Conservation (phyloP, 2,329 filamentous ascomycete species). For the Geoglossum cookeanum region DNA sequence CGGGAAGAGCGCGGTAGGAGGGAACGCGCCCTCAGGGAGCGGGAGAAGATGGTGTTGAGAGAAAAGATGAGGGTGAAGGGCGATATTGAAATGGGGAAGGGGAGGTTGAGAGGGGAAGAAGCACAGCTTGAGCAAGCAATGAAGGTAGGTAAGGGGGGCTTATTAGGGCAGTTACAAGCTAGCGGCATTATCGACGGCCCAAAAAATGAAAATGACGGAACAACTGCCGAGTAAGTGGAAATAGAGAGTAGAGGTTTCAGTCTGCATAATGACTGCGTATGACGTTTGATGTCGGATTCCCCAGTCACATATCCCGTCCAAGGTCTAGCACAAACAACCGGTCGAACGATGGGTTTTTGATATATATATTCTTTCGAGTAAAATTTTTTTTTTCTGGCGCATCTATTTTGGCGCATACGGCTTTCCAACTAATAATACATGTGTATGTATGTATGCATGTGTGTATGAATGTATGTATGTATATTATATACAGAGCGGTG, state of each 20-base stretch:
- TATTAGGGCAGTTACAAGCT: constrained; percentile 38
- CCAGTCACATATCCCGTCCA: no score
- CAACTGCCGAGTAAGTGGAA: background rate
- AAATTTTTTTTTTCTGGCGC: no score
- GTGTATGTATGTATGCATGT: no score
- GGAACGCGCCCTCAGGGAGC: constrained; percentile 47
- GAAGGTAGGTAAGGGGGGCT: constrained; percentile 45
- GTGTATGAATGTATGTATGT: no score
- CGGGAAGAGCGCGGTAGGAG: constrained; percentile 35
- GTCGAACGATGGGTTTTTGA: no score
- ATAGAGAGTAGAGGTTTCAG: background rate
- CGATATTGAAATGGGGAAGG: constrained; percentile 40
- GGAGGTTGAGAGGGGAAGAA: constrained; percentile 44
- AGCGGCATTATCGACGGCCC: background rate
- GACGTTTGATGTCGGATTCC: no score
- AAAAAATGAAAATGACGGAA: background rate
- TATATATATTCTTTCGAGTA: no score
- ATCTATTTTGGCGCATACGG: no score
- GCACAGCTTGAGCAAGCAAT: constrained; percentile 48
- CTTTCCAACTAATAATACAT: no score
- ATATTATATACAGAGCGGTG: no score
- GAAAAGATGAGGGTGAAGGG: constrained; percentile 41
- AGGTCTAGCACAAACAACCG: no score
- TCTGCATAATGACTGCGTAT: background rate
- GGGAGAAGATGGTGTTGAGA: constrained; percentile 41